These are phyloP conservation scores for Teunomyces stri DNA, from an alignment of 805 yeast species.

Conservation along the genomic window DNA sequence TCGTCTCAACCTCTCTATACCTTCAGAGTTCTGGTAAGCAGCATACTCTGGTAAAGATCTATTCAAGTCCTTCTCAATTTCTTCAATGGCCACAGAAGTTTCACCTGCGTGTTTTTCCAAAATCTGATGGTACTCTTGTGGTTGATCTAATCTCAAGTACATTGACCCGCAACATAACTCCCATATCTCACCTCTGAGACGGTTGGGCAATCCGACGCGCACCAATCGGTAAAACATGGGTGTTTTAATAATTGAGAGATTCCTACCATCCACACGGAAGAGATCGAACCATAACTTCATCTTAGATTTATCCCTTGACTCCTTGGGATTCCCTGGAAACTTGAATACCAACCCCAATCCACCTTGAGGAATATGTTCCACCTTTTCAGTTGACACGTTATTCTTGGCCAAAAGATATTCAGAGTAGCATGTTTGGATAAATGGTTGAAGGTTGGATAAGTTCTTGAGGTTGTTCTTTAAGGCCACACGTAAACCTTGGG, in stretches of 20 bases:
- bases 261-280: conserved; percentile 79
- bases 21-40: conserved; percentile 85
- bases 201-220: conserved; percentile 91
- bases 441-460: conserved; percentile 60
- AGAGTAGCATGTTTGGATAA: conserved; percentile 73
- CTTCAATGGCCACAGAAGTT: conserved; percentile 84
- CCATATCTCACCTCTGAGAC: conserved; percentile 95
- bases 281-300: conserved; percentile 93
- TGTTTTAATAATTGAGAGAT: conserved; percentile 69
- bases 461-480: conserved; percentile 62
- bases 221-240: conserved; percentile 78
- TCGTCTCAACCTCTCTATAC: conserved; percentile 78
- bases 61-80: conserved; percentile 92
- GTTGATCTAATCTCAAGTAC: conserved; percentile 63
- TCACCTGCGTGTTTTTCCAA: conserved; percentile 61
- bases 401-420: conserved; percentile 73
- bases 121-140: conserved; percentile 56
- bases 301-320: conserved; percentile 75
- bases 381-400: conserved; percentile 39
- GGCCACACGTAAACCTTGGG: conserved; percentile 59
- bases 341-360: conserved; percentile 85
- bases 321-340: conserved; percentile 86
- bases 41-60: conserved; percentile 94
- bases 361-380: conserved; percentile 62
- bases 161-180: conserved; percentile 87